phyloP scores from a whole-genome alignment of 768 basidiomycete genomes.

The Pholiota conissans region DNA sequence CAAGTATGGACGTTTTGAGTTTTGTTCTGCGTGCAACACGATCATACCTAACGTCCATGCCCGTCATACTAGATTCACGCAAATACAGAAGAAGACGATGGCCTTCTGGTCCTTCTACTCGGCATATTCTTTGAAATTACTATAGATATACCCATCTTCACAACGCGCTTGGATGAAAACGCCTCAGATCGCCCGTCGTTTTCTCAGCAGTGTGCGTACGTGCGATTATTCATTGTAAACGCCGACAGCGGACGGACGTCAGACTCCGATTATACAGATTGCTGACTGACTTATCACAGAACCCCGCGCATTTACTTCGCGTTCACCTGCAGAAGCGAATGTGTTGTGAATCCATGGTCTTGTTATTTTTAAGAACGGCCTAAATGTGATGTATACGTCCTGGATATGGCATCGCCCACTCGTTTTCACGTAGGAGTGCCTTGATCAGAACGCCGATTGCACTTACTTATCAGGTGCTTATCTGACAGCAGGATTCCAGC shows the following conservation, averaged over 20 bases:
- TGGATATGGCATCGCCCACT: not conserved
- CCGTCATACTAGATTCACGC: not conserved
- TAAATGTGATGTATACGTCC: not conserved
- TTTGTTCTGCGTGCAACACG: too few species aligned
- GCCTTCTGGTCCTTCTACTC: too few species aligned
- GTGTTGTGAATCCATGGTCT: too few species aligned
- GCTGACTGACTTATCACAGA: not conserved
- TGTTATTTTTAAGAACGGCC: not conserved
- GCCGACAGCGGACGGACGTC: too few species aligned
- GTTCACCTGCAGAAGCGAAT: not conserved
- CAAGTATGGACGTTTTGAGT: too few species aligned
- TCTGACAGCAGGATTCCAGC: not conserved
- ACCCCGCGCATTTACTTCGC: not conserved
- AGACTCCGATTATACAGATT: too few species aligned
- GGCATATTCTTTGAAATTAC: not conserved
- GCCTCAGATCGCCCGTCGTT: not conserved
- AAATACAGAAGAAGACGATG: not conserved
- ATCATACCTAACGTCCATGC: not conserved
- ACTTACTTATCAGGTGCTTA: not conserved
- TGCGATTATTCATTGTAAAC: too few species aligned
- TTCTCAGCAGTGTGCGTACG: not conserved
- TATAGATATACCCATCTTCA: not conserved
- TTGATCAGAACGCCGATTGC: not conserved
- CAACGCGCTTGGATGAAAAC: not conserved
- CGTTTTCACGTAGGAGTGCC: not conserved